Base-by-base conservation (phyloP, 2,329 filamentous ascomycete genomes). In the Phialocephala sp. region DNA sequence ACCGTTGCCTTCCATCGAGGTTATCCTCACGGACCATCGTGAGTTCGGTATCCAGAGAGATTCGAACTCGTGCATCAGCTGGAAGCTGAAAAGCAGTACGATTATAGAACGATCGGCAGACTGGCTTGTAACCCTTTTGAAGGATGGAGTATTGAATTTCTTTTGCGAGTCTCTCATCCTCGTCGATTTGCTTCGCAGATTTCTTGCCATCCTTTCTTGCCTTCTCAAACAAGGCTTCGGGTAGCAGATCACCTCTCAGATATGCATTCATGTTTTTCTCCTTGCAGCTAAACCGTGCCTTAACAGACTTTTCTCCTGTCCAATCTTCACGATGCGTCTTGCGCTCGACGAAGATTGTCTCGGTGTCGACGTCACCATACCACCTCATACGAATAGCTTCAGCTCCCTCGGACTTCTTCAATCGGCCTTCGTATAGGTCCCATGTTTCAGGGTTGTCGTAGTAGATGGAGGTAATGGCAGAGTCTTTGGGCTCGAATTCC, bases 311-410 rank as follows among this genome's bases (percentile, higher is more conserved):
- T 78, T 99, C 95, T 65, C 95, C 95, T 0, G 95, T 99, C 95
- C 95, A 99, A 78, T 99, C 95, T 79, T 99, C 95, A 45, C 95
- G 90, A 81, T 99, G 95, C 0, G 95, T 99, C 81, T 99, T 99
- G 68, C 95, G 88, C 82, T 99, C 95, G 27, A 99, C 91, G 75
- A 98, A 99, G 64, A 98, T 96, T 62, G 92, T 95, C 76, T 98
- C 94, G 61, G 84, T 93, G 73, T 95, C 89, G 94, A 99, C 97
- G 50, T 92, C 93, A 66, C 95, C 95, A 76, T 99, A 99, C 95
- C 95, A 99, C 71, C 95, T 88, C 66, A 99, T 84, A 76, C 95
- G 93, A 72, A 98, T 97, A 6, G 95, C 95, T 80, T 99, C 95
- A 2, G 95, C 95, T 58, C 95, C 95, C 78, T 99, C 95, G 0